These are phyloP conservation scores for Boletus pseudo-olivaceus DNA, from an alignment of 768 basidiomycete genomes.

Conservation along the genomic window DNA sequence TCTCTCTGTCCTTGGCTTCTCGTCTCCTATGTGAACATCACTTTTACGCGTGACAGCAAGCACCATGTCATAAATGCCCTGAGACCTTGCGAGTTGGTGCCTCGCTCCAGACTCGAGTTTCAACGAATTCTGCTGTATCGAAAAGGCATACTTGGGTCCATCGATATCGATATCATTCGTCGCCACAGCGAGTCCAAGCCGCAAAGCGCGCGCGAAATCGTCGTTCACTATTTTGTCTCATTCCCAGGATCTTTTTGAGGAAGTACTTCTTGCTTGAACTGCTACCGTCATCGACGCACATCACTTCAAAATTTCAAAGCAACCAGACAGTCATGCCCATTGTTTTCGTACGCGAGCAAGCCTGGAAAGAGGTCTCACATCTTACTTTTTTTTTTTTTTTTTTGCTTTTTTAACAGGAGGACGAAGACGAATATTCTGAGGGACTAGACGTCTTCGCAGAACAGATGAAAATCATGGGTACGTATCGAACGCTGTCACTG, in stretches of 20 bases:
- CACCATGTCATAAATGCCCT: slow-evolving; percentile 18
- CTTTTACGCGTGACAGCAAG: slow-evolving; percentile 27
- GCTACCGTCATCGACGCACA: slow-evolving; percentile 9
- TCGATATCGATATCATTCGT: slow-evolving; percentile 10
- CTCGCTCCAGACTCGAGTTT: slow-evolving; percentile 11
- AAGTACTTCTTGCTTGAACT: slow-evolving; percentile 3
- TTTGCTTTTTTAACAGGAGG: slow-evolving; percentile 14
- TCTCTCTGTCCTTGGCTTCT: slow-evolving; percentile 12
- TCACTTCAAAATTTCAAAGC: slow-evolving; percentile 4
- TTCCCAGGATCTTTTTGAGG: not conserved
- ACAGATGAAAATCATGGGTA: slow-evolving; percentile 13
- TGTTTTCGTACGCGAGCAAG: slow-evolving; percentile 18
- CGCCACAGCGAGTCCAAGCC: not conserved
- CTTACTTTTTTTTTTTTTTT: slow-evolving; percentile 4
- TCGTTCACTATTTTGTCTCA: not conserved
- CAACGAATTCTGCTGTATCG: slow-evolving; percentile 2
- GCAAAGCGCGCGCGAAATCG: not conserved
- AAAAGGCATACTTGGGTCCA: slow-evolving; percentile 1
- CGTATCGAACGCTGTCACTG: slow-evolving; percentile 5
- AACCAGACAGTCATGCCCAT: slow-evolving; percentile 11
- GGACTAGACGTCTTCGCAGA: slow-evolving; percentile 14
- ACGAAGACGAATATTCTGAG: slow-evolving; percentile 22
- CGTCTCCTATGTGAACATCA: slow-evolving; percentile 18
- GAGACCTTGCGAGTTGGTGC: slow-evolving; percentile 27
- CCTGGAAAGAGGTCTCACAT: not conserved